A percentile compares a stretch with the other conserved stretches of the same genome.
These are phyloP conservation scores for Microdochium trichocladiopsis DNA, from an alignment of 2,329 filamentous ascomycete species.

Conservation along the genomic window DNA sequence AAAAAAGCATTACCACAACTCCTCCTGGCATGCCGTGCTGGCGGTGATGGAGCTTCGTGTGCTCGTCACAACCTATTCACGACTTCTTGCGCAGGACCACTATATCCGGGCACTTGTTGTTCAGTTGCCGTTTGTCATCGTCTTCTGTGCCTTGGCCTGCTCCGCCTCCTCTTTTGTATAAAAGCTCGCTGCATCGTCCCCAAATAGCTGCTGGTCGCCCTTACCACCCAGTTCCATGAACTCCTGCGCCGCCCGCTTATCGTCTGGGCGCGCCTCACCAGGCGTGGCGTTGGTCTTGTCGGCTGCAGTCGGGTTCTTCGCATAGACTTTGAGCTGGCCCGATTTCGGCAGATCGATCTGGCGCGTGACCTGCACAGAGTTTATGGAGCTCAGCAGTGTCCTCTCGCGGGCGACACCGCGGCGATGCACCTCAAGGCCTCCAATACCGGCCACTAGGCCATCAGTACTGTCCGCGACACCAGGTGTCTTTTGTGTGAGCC, in stretches of 20 bases:
- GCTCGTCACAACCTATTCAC: too few species aligned
- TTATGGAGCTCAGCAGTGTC: slow-evolving; percentile 76
- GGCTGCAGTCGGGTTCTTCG: slow-evolving; percentile 56
- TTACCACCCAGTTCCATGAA: slow-evolving; percentile 83
- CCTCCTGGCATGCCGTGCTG: too few species aligned
- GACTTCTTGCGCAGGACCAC: too few species aligned
- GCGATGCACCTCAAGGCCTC: slow-evolving; percentile 73
- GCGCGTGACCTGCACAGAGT: slow-evolving; percentile 54
- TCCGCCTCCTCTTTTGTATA: slow-evolving; percentile 35
- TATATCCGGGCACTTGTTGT: neutral
- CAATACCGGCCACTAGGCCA: slow-evolving; percentile 81
- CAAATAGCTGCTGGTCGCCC: slow-evolving; percentile 74
- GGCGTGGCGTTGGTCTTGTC: slow-evolving; percentile 29
- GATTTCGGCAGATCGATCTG: slow-evolving; percentile 45
- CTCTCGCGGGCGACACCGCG: slow-evolving; percentile 76
- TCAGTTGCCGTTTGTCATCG: slow-evolving; percentile 12
- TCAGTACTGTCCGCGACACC: slow-evolving; percentile 81
- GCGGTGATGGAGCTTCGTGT: too few species aligned
- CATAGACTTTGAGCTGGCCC: slow-evolving; percentile 63
- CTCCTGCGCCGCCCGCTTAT: slow-evolving; percentile 60
- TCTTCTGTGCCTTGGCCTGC: slow-evolving; percentile 17
- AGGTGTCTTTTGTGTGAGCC: slow-evolving; percentile 60
- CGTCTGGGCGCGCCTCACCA: slow-evolving; percentile 61
- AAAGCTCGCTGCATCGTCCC: slow-evolving; percentile 48
- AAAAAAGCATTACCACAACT: too few species aligned